Base-by-base conservation (phyloP, 2,329 filamentous ascomycete species). In the Sporothrix luriei region DNA sequence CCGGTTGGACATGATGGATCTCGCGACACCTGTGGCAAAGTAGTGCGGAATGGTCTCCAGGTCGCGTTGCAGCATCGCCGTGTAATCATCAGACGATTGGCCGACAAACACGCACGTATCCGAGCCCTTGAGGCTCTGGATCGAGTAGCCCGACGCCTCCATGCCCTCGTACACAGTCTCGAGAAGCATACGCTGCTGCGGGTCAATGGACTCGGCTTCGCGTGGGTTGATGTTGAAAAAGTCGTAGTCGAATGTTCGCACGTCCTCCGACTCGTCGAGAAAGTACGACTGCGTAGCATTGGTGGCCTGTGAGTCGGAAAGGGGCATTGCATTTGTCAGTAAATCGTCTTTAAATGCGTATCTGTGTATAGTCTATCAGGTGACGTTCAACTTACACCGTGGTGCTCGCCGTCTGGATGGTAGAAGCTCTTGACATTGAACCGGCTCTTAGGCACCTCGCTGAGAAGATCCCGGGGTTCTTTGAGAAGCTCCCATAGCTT, bases 91-190 rank as follows among this genome's bases (percentile, higher is more conserved):
- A 0, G 69, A 73, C 71, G 78, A 77, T 16, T 71, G 68, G 16
- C 79, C 80, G 0, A 78, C 76, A 67, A 77, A 79, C 0, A 79
- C 76, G 16, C 72, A 75, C 0, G 78, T 79, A 0, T 76, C 68
- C 0, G 75, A 75, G 2, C 78, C 78, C 0, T 59, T 69, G 0
- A 79, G 69, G 0, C 71, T 33, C 19, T 74, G 74, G 6, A 80
- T 51, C 0, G 76, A 61, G 9, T 74, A 51, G 7, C 80, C 80
- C 2, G 75, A 76, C 10, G 76, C 72, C 70, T 80, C 79, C 1
- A 81, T 69, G 3, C 74, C 75, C 67, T 81, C 78, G 66, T 79
- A 81, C 10, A 76, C 75, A 0, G 75, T 75, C 69, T 81, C 79
- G 2, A 80, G 74, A n/a, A 78, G 55, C 16, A 76, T 71, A 0